Base-by-base conservation (phyloP, 257 asterid species). In the Solanum phureja region DNA sequence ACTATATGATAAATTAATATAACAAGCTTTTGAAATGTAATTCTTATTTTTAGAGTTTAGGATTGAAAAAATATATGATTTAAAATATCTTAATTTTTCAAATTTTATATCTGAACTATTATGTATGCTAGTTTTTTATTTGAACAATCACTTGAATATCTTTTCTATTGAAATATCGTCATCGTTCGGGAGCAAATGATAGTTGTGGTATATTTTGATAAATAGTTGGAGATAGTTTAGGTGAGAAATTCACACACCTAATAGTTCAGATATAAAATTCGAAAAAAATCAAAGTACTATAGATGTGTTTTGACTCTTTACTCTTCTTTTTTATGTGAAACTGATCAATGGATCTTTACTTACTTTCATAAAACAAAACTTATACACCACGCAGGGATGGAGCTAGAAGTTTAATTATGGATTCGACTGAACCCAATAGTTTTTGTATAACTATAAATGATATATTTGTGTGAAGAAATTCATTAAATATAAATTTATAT, bases 191-290 rank as follows among this genome's bases (percentile, higher is more conserved):
- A 52, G 9, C 62, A 52, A 18, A 0, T 52, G n/a, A n/a, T n/a
- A n/a, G n/a, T n/a, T n/a, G n/a, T n/a, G n/a, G n/a, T n/a, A n/a
- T n/a, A n/a, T n/a, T 52, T 52, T 52, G 8, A 52, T 52, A 18
- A 52, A 52, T 52, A 52, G 8, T 6, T 52, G n/a, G 2, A 16
- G 9, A 52, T 52, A 52, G 9, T 52, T 52, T 18, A 52, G 7
- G 0, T 52, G 23, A 6, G 0, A 58, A 60, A 23, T 5, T 60
- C 27, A 1, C 12, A 60, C 69, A 23, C 0, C 0, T 1, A 0
- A 60, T 60, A 60, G 29, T 60, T 60, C 12, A 60, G 1, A 1
- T 8, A 58, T 58, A 58, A 58, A 58, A 21, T 1, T 58, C 27
- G 12, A 16, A 21, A 60, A 60, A 23, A 60, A 23, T 60, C 1